A percentile compares a stretch with the other conserved stretches of the same genome.
phyloP scores from a whole-genome alignment of 2,329 filamentous ascomycete species.

The Eurotiales sp. region DNA sequence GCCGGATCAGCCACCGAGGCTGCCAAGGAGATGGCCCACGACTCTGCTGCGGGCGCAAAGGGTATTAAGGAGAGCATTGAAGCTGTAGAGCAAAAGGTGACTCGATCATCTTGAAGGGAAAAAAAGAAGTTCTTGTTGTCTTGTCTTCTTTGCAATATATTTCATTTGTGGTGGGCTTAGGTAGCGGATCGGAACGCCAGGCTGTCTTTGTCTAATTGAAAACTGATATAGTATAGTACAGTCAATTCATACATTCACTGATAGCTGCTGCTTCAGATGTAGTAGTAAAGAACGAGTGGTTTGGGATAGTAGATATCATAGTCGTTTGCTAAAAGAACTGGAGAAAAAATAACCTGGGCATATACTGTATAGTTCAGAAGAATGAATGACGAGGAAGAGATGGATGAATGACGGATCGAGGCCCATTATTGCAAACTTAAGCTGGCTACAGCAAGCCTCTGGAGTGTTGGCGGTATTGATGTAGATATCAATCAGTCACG shows the following conservation, averaged over 20 bases:
- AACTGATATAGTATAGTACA: background rate
- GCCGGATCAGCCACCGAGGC: conserved; percentile 45
- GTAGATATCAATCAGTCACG: too few relatives aligned
- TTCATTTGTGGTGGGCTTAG: background rate
- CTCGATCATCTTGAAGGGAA: conserved; percentile 7
- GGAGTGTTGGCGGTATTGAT: too few relatives aligned
- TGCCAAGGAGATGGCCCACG: conserved; percentile 31
- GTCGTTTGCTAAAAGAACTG: too few relatives aligned
- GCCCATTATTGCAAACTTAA: too few relatives aligned
- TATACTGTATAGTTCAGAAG: too few relatives aligned
- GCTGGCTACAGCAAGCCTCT: too few relatives aligned
- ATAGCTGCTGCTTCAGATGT: background rate
- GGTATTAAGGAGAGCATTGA: conserved; percentile 4
- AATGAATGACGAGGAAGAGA: too few relatives aligned
- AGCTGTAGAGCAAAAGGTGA: conserved; percentile 12
- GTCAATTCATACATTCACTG: background rate
- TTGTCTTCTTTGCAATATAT: background rate
- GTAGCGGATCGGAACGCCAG: background rate
- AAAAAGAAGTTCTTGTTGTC: background rate
- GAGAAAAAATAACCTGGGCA: too few relatives aligned
- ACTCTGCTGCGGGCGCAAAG: conserved; percentile 9
- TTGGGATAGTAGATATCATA: too few relatives aligned
- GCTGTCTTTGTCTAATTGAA: background rate
- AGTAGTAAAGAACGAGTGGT: too few relatives aligned
- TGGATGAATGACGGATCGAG: too few relatives aligned